Conservation (phyloP, 2,329 filamentous ascomycete species). For the Pyricularia sp. region DNA sequence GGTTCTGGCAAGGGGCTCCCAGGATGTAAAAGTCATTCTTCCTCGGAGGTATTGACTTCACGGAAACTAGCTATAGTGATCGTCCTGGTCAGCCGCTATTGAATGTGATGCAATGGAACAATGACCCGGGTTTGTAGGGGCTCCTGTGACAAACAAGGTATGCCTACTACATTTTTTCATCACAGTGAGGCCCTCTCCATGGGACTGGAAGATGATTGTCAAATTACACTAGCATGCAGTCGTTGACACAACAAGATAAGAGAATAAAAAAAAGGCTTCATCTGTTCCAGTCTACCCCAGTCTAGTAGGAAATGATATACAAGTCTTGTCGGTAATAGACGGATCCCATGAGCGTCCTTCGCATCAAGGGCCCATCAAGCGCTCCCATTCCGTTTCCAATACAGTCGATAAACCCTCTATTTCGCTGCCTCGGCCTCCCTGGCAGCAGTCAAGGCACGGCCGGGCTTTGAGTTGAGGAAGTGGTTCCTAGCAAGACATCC, state of each 20-base stretch:
- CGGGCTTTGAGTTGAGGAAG: constrained; percentile 69
- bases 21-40: too few species aligned
- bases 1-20: too few species aligned
- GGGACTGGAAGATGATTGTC: not conserved
- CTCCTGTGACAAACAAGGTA: too few species aligned
- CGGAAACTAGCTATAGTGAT: too few species aligned
- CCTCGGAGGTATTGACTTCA: too few species aligned
- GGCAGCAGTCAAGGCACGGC: constrained; percentile 41
- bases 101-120: too few species aligned
- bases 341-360: not conserved
- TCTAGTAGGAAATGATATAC: constrained; percentile 6
- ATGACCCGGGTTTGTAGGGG: too few species aligned
- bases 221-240: not conserved
- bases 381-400: not conserved
- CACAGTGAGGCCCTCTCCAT: not conserved
- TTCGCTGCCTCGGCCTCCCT: constrained; percentile 24
- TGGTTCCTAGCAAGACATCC: constrained; percentile 45
- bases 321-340: constrained; percentile 3
- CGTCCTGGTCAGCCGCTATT: too few species aligned
- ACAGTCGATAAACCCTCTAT: not conserved
- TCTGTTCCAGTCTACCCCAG: not conserved
- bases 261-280: not conserved
- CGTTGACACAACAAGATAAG: not conserved
- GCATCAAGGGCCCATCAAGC: not conserved
- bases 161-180: not conserved